Base-by-base conservation (phyloP, 768 basidiomycete species). In the Krasilnikovozyma curviuscula region DNA sequence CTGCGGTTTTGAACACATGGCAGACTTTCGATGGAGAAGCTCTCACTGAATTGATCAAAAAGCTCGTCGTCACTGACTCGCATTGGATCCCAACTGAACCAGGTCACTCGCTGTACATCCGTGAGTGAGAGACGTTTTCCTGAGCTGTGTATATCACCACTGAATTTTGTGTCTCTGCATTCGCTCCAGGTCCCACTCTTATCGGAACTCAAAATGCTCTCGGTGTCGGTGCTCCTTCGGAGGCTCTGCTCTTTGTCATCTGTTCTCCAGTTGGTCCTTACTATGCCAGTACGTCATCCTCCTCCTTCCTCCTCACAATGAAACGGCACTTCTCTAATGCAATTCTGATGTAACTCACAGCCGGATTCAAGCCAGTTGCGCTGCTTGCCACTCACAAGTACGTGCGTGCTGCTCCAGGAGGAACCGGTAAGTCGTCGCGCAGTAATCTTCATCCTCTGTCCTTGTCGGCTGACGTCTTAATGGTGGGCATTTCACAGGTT, bases 361-460 rank as follows among this genome's bases (percentile, higher is more conserved):
- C 51, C 1, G 47, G 52, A 13, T 55, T 57, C 52, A 43, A 49
- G 45, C 52, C 56, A 1, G 52, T 57, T 34, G 50, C 52, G 25
- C 50, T 57, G 3, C 49, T 57, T 24, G 56, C 56, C 25, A 84
- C 83, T 0, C 82, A 80, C 1, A 75, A 83, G 59, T 78, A 75
- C 58, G 77, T 83, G 33, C 79, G 86, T 39, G 84, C 86, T 5
- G 75, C 78, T 39, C 83, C 83, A 5, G 85, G 86, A 56, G 86
- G 86, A 73, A 89, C 83, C 35, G 86, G 86, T 30, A 79, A 80
- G 8, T 88, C 68, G n/a, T n/a, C n/a, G n/a, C n/a, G n/a, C n/a
- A n/a, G n/a, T n/a, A n/a, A n/a, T n/a, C n/a, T n/a, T n/a, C n/a
- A n/a, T n/a, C n/a, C n/a, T n/a, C n/a, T n/a, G n/a, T n/a, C n/a